These are phyloP conservation scores for Metschnikowia gelsemii DNA, from an alignment of 805 yeast genomes.

Conservation along the genomic window DNA sequence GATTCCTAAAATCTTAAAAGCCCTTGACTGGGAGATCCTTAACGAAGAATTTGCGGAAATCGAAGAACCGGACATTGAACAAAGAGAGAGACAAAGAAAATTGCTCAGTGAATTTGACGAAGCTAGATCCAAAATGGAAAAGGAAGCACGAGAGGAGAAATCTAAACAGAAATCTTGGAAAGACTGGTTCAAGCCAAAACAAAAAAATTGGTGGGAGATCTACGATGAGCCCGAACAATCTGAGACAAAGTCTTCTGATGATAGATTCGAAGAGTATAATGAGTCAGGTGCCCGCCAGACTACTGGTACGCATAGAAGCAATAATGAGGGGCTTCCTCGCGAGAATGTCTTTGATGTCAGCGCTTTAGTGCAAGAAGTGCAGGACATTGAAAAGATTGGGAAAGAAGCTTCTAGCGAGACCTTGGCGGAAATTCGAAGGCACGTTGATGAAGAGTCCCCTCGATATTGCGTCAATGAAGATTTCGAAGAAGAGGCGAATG, in stretches of 20 bases:
- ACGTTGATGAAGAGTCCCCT: constrained; percentile 6
- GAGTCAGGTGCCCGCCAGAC: constrained; percentile 11
- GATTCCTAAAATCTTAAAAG: constrained; percentile 76
- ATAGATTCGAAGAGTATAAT: constrained; percentile 20
- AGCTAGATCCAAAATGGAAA: constrained; percentile 63
- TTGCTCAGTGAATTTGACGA: constrained; percentile 83
- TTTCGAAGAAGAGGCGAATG: constrained; percentile 14
- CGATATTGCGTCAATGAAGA: constrained; percentile 13
- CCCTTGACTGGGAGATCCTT: constrained; percentile 74
- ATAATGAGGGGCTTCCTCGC: constrained; percentile 3
- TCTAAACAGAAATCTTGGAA: constrained; percentile 45
- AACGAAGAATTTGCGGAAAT: constrained; percentile 93
- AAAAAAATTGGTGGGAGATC: constrained; percentile 60
- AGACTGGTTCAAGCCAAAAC: constrained; percentile 48
- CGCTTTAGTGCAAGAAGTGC: constrained; percentile 44
- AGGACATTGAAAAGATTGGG: constrained; percentile 43
- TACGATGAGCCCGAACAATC: constrained; percentile 34
- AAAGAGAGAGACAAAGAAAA: constrained; percentile 77
- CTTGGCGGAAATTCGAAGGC: constrained; percentile 9
- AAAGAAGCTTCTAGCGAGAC: constrained; percentile 15
- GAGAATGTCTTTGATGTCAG: constrained; percentile 44
- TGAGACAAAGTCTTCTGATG: constrained; percentile 11
- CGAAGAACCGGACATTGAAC: constrained; percentile 92
- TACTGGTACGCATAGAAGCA: constrained; percentile 14
- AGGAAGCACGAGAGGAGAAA: constrained; percentile 36